These are phyloP conservation scores for Helicocarpus griseus DNA, from an alignment of 2,329 filamentous ascomycete species.

Conservation along the genomic window DNA sequence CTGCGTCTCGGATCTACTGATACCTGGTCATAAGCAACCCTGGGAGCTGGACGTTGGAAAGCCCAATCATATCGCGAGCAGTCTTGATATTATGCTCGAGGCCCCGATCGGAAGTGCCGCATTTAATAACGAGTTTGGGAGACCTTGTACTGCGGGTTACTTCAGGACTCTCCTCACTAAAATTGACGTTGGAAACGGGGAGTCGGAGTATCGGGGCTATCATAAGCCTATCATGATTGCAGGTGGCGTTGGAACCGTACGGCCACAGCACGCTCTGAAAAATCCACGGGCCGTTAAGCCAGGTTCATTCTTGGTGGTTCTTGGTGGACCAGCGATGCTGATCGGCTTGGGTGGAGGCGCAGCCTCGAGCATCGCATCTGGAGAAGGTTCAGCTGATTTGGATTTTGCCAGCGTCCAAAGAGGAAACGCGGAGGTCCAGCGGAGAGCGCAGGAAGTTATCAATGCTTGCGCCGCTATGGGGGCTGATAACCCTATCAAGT, in stretches of 20 bases:
- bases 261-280: constrained; percentile 86
- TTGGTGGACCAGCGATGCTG: constrained; percentile 94
- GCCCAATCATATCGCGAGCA: constrained; percentile 84
- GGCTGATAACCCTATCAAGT: constrained; percentile 76
- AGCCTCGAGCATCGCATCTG: constrained; percentile 81
- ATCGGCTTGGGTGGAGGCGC: constrained; percentile 94
- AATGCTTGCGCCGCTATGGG: constrained; percentile 84
- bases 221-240: constrained; percentile 99
- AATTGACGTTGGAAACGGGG: constrained; percentile 50
- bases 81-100: constrained; percentile 94
- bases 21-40: constrained; percentile 69
- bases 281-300: constrained; percentile 66
- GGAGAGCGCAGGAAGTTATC: constrained; percentile 95
- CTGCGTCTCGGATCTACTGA: constrained; percentile 87
- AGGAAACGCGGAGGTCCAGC: constrained; percentile 93
- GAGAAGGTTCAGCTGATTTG: constrained; percentile 79
- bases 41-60: constrained; percentile 91
- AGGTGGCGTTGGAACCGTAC: constrained; percentile 83
- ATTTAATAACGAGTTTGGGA: constrained; percentile 97
- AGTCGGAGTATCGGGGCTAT: constrained; percentile 72
- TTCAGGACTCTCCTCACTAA: constrained; percentile 81
- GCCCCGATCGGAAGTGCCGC: constrained; percentile 89
- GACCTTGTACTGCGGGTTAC: constrained; percentile 77
- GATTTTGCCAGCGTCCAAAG: constrained; percentile 97
- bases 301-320: constrained; percentile 83